Evolutionary conservation across 345 rosid species (phyloP), one percentile per base, ranked within the genome.

Genomic region (Melastoma malabathricum): DNA sequence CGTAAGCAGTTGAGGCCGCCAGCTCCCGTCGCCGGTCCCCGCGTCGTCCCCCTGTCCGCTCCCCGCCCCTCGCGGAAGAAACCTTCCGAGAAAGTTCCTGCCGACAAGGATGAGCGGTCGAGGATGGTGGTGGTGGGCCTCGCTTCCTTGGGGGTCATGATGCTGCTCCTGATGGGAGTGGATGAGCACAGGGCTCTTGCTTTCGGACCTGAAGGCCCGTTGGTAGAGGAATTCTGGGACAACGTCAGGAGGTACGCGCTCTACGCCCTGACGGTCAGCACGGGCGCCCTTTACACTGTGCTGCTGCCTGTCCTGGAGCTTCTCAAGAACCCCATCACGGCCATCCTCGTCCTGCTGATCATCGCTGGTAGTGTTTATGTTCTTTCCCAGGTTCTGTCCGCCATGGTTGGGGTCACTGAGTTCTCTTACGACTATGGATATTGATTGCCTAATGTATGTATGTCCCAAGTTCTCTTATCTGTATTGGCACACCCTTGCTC

Each of bases 221-320:
- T 92, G 39, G 59, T 75, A 66, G 96, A 92, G 70, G 96, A 84
- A 70, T 86, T 92, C 57, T 92, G 98, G 98, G 98, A 92, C 51
- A 92, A 87, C 60, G 93, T 92, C 18, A 84, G 95, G 79, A 78
- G 98, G 64, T 86, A 92, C 48, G 98, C 71, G 7, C 83, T 92
- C 41, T 92, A 92, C 59, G 98, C 96, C 23, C 78, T 92, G 5
- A 87, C 96, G 0, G 98, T 84, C 39, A 87, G 98, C 19, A 79
- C 96, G 0, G 96, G 98, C 45, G 95, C 98, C 8, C 64, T 92
- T 49, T 92, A 84, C 41, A 73, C 88, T 3, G 57, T 87, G 17
- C 19, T 84, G 8, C 65, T 14, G 56, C 93, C 95, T 0, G 79
- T 82, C 20, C 54, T 72, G 8, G 96, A 87, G 64, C 65, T 84